Evolutionary conservation across 176 grass and related monocot species (phyloP), one percentile per base, ranked within the genome.

Genomic region (Rhynchospora tenuis): DNA sequence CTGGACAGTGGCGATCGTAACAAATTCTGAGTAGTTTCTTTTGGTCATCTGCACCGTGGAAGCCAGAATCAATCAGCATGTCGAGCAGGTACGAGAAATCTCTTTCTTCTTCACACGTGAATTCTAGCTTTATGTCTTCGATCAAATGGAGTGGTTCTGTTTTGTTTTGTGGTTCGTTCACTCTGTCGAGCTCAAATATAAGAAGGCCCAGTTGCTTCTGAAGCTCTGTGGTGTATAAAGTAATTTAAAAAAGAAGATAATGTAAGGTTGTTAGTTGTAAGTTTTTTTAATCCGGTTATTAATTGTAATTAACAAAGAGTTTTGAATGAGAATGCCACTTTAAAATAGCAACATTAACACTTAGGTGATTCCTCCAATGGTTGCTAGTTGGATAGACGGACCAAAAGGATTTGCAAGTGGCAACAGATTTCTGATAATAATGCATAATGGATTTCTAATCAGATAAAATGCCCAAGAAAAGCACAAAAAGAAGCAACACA

Each of bases 31-130:
- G 79, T 64, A 97, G 67, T 16, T 70, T 74, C 22, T 91, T 83
- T 85, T 48, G 58, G 70, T 84, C 20, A 45, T 23, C 17, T 26
- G 48, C 73, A 63, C 89, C 79, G 9, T 94, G 92, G 88, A 97
- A 87, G 66, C 94, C 90, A 83, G 92, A 92, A 85, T 33, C 86
- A 73, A 97, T 89, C 8, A 97, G 87, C 28, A 94, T 80, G 66
- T 97, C 92, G 16, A 97, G 81, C 69, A 97, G 61, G 84, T 97
- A 97, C 23, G 85, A 92, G 47, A 91, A 97, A 0, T 97, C 94
- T 73, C 92, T 94, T 84, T 97, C 94, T 84, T 94, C 94, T 85
- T 97, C 88, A 64, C 92, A 85, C 59, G 29, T 88, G 71, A 91
- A 94, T 83, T 92, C 90, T 55, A 73, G 87, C 67, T 65, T 52